These are phyloP conservation scores for Tricladium varicosporioides DNA, from an alignment of 2,329 filamentous ascomycete genomes.

Conservation along the genomic window DNA sequence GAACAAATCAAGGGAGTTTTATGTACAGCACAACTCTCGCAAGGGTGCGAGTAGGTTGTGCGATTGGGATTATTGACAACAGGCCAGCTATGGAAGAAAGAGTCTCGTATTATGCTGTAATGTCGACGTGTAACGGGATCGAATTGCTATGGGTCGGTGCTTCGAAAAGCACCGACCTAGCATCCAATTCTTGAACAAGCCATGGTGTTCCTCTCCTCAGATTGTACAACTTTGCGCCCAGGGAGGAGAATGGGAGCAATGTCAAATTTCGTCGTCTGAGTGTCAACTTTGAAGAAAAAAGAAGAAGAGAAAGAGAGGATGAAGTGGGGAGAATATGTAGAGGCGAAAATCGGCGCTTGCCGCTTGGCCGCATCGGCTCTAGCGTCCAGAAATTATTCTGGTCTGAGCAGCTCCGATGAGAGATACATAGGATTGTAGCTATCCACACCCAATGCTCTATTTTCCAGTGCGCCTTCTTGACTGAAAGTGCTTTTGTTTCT, in stretches of 20 bases:
- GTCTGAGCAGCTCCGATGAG: neutral
- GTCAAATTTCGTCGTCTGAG: slow-evolving; percentile 58
- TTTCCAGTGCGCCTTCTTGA: slow-evolving; percentile 29
- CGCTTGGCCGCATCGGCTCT: slow-evolving; percentile 1
- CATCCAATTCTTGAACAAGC: slow-evolving; percentile 36
- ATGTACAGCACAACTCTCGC: neutral
- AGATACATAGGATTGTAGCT: neutral
- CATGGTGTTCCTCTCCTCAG: slow-evolving; percentile 46
- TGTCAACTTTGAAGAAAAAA: slow-evolving; percentile 52
- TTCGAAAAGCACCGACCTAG: slow-evolving; percentile 30
- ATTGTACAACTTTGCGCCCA: slow-evolving; percentile 56
- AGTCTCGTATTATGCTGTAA: slow-evolving; percentile 7
- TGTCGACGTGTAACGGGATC: slow-evolving; percentile 36
- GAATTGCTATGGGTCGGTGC: slow-evolving; percentile 27
- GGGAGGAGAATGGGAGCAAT: slow-evolving; percentile 41
- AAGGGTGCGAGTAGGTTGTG: neutral
- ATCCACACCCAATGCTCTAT: neutral
- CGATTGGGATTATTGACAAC: slow-evolving; percentile 15
- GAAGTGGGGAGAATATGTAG: slow-evolving; percentile 1
- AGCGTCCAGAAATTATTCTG: slow-evolving; percentile 12
- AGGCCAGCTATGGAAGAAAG: slow-evolving; percentile 8
- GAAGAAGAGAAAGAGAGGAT: slow-evolving; percentile 35
- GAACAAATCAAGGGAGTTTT: neutral
- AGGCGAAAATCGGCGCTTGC: neutral
- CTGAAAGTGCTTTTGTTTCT: slow-evolving; percentile 25